Evolutionary conservation across 345 rosid genomes (phyloP).

Genomic region (Murraya koenigii): DNA sequence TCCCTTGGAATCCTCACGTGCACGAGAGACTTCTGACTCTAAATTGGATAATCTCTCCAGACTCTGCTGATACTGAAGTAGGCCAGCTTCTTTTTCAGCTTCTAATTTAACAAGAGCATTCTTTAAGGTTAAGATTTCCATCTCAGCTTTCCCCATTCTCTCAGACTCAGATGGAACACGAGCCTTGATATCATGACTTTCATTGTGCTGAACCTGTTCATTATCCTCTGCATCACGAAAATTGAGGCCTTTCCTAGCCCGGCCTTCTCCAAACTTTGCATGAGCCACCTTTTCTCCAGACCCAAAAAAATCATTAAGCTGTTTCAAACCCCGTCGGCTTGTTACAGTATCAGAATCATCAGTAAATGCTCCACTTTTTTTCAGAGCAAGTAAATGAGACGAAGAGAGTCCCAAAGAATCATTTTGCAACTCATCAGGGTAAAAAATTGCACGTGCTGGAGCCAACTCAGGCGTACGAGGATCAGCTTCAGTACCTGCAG

Average conservation of each 20-base stretch:
- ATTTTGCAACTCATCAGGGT: conserved; percentile 56
- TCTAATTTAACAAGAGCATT: conserved; percentile 79
- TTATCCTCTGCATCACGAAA: conserved; percentile 59
- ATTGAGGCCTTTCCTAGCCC: conserved; percentile 72
- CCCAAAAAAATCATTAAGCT: conserved; percentile 42
- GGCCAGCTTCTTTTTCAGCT: conserved; percentile 82
- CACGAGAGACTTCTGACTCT: conserved; percentile 69
- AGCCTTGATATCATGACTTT: conserved; percentile 33
- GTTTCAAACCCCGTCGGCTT: conserved; percentile 59
- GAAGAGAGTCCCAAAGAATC: conserved; percentile 57
- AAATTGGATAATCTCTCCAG: conserved; percentile 66
- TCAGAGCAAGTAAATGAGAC: conserved; percentile 42
- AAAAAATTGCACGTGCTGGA: conserved; percentile 43
- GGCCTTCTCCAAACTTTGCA: conserved; percentile 43
- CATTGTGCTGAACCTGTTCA: conserved; percentile 26
- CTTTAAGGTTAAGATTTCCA: conserved; percentile 67
- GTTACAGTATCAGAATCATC: conserved; percentile 51
- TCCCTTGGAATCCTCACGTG: conserved; percentile 61
- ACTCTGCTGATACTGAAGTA: conserved; percentile 66
- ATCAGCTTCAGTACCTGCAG: conserved; percentile 50
- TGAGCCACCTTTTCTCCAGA: conserved; percentile 31
- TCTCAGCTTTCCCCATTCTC: conserved; percentile 63
- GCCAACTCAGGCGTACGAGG: conserved; percentile 75
- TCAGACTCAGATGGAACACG: conserved; percentile 56
- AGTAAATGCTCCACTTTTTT: conserved; percentile 60